Evolutionary conservation across 1,139 yeast genomes (phyloP).

Genomic region (Pichia sp.): DNA sequence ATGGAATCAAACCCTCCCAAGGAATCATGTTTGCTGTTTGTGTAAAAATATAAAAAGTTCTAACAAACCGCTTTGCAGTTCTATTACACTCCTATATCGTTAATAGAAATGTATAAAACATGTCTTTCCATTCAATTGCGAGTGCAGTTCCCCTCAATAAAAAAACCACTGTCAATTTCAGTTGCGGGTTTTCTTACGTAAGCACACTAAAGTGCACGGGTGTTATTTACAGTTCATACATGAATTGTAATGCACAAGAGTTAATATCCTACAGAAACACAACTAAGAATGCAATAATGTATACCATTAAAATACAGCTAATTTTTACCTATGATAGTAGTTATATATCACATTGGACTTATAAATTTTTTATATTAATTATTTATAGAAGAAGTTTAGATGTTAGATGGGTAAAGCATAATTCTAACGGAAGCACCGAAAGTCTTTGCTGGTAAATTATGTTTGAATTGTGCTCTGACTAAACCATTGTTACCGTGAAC

Average conservation of each 20-base stretch:
- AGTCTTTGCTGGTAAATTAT: constrained; percentile 98
- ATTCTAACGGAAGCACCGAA: constrained; percentile 99
- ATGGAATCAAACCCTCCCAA: constrained; percentile 65
- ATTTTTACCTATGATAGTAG: constrained; percentile 8
- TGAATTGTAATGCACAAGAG: too few species aligned
- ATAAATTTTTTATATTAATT: constrained; percentile 14
- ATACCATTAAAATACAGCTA: constrained; percentile 3
- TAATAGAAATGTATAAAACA: not conserved
- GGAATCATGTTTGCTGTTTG: constrained; percentile 44
- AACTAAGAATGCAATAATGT: too few species aligned
- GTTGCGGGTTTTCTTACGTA: not conserved
- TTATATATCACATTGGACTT: constrained; percentile 16
- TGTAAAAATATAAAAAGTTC: not conserved
- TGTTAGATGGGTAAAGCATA: constrained; percentile 99
- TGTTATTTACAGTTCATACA: not conserved
- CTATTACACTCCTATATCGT: not conserved
- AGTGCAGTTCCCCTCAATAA: not conserved
- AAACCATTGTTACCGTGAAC: constrained; percentile 98
- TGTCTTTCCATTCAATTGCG: not conserved
- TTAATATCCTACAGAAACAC: too few species aligned
- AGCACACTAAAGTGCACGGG: not conserved
- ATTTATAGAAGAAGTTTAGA: constrained; percentile 46
- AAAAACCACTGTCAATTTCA: not conserved
- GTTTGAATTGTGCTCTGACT: constrained; percentile 98
- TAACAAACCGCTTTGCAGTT: not conserved